Evolutionary conservation across 1,284 basidiomycete species (phyloP).

Genomic region (Cryptococcus sp.): DNA sequence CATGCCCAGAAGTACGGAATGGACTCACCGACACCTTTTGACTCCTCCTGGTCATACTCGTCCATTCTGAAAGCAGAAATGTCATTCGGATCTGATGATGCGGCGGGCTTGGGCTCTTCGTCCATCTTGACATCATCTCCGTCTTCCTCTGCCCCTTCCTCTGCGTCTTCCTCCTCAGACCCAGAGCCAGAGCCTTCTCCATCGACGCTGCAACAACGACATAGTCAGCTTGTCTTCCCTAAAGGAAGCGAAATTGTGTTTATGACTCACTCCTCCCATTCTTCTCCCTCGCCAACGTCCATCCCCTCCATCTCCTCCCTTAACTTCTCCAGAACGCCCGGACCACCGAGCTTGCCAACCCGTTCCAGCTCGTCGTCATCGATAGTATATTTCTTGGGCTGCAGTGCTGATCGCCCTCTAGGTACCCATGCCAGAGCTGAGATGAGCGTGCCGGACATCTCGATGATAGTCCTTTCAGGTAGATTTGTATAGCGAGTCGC

Average conservation of each 20-base stretch:
- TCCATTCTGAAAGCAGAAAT: constrained; percentile 91
- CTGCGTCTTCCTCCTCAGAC: constrained; percentile 48
- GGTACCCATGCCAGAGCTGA: constrained; percentile 71
- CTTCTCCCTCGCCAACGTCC: constrained; percentile 58
- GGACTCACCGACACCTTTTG: constrained; percentile 60
- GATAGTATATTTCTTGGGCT: constrained; percentile 86
- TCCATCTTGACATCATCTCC: constrained; percentile 61
- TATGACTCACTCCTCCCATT: constrained; percentile 78
- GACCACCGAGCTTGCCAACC: constrained; percentile 82
- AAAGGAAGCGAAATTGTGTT: not conserved
- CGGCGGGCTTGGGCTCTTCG: constrained; percentile 24
- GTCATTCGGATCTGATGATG: constrained; percentile 65
- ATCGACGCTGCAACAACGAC: constrained; percentile 19
- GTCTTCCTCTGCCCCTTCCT: constrained; percentile 58
- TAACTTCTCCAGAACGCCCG: constrained; percentile 78
- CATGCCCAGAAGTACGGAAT: not conserved
- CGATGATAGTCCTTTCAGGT: constrained; percentile 3
- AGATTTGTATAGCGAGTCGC: not conserved
- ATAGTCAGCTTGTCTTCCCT: constrained; percentile 6
- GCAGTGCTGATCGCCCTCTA: constrained; percentile 71
- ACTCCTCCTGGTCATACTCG: constrained; percentile 85
- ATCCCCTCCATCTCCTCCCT: constrained; percentile 73
- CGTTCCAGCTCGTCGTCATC: constrained; percentile 89
- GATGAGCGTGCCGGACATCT: constrained; percentile 57
- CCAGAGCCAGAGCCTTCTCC: constrained; percentile 38